These are phyloP conservation scores for Saccharomycodes ludwigii DNA, from an alignment of 805 yeast species.

Conservation along the genomic window DNA sequence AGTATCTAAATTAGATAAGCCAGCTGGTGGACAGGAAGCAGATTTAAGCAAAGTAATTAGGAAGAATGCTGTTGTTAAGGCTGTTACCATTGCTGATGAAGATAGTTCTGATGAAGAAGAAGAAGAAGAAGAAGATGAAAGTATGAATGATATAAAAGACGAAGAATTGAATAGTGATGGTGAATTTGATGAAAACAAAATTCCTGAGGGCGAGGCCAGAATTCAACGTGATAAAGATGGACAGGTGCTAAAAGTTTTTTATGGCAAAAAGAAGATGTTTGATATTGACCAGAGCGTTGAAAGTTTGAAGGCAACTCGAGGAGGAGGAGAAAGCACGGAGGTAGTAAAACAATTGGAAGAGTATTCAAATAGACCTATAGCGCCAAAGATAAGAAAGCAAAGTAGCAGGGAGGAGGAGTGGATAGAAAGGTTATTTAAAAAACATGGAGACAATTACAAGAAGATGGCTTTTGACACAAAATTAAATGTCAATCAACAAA, in stretches of 20 bases:
- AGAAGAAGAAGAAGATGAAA: conserved; percentile 7
- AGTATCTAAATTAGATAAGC: conserved; percentile 46
- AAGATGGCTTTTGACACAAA: conserved; percentile 90
- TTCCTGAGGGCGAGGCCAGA: conserved; percentile 71
- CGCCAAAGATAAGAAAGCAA: conserved; percentile 40
- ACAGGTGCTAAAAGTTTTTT: conserved; percentile 50
- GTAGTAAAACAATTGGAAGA: conserved; percentile 63
- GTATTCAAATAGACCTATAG: conserved; percentile 31
- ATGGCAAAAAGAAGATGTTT: conserved; percentile 47
- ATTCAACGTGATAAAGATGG: conserved; percentile 61
- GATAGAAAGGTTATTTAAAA: conserved; percentile 49
- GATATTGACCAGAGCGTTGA: conserved; percentile 24
- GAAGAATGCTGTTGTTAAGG: conserved; percentile 22
- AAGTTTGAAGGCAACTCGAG: conserved; percentile 12
- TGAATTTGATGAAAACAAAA: conserved; percentile 35
- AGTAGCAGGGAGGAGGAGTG: conserved; percentile 68
- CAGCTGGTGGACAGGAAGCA: conserved; percentile 76
- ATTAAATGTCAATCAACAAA: conserved; percentile 70
- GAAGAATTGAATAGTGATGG: conserved; percentile 18
- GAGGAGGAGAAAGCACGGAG: conserved; percentile 26
- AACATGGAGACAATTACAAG: conserved; percentile 78
- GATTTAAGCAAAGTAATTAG: conserved; percentile 29
- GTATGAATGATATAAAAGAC: conserved; percentile 12
- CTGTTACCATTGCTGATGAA: conserved; percentile 16
- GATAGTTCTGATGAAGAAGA: conserved; percentile 19